A percentile compares a stretch with the other conserved stretches of the same genome.
phyloP scores from a whole-genome alignment of 805 yeast species.

The Wickerhamiella bombiphila region DNA sequence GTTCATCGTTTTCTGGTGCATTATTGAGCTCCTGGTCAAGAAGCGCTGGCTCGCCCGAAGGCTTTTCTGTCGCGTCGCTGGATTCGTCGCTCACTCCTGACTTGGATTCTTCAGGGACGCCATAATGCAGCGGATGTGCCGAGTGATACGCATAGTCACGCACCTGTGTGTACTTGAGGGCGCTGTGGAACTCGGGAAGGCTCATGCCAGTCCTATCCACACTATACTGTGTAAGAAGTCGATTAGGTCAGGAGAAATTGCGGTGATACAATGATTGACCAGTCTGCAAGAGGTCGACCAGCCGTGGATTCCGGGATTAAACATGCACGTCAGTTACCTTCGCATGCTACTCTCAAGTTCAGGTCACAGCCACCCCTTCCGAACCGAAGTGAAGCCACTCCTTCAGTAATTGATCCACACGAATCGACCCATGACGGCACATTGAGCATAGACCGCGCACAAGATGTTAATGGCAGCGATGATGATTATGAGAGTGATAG shows the following conservation, averaged over 20 bases:
- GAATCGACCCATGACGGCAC: neutral
- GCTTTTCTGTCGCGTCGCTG: neutral
- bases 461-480: neutral
- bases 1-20: slow-evolving; percentile 12
- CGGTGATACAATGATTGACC: neutral
- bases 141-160: slow-evolving; percentile 73
- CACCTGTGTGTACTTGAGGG: slow-evolving; percentile 32
- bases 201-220: too few relatives aligned
- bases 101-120: too few relatives aligned
- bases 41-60: slow-evolving; percentile 10
- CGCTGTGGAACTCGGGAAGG: slow-evolving; percentile 22
- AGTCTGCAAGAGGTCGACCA: slow-evolving; percentile 14
- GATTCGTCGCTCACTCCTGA: slow-evolving; percentile 2
- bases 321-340: slow-evolving; percentile 14
- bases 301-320: slow-evolving; percentile 11
- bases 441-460: neutral
- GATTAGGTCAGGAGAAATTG: neutral
- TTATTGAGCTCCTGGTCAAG: slow-evolving; percentile 20
- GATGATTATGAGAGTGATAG: slow-evolving; percentile 1
- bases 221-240: too few relatives aligned
- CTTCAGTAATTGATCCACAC: neutral
- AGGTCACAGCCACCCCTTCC: slow-evolving; percentile 2
- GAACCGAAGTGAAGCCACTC: neutral
- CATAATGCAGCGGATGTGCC: slow-evolving; percentile 57
- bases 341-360: slow-evolving; percentile 15